Evolutionary conservation across 768 basidiomycete species (phyloP).

Genomic region (Lactarius tabidus): DNA sequence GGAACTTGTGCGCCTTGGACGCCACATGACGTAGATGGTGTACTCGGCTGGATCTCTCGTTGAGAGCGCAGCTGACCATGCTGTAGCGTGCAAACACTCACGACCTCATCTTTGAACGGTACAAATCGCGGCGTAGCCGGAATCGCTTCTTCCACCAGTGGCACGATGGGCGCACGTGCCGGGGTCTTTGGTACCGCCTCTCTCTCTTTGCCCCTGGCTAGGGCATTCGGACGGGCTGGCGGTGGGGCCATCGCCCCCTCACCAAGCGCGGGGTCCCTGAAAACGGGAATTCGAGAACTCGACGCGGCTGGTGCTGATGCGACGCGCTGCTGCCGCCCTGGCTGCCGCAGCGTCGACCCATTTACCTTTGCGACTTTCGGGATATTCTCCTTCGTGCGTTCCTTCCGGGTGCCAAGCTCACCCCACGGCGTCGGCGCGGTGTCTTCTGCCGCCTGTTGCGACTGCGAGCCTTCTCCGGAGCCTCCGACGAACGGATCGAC

Average conservation of each 20-base stretch:
- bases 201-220: constrained; percentile 28
- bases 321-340: constrained; percentile 52
- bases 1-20: constrained; percentile 36
- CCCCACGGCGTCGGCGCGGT: constrained; percentile 49
- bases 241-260: constrained; percentile 27
- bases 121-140: constrained; percentile 57
- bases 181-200: constrained; percentile 35
- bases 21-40: constrained; percentile 32
- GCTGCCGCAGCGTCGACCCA: constrained; percentile 62
- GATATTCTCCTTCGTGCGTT: constrained; percentile 74
- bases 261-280: constrained; percentile 55
- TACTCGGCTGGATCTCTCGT: constrained; percentile 29
- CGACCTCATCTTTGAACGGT: constrained; percentile 71
- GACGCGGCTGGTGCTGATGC: constrained; percentile 40
- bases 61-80: constrained; percentile 24
- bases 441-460: constrained; percentile 39
- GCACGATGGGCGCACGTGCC: constrained; percentile 28
- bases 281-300: constrained; percentile 57
- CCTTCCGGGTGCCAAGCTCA: constrained; percentile 73
- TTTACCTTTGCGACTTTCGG: constrained; percentile 64
- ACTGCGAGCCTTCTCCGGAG: constrained; percentile 45
- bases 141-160: constrained; percentile 31
- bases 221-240: constrained; percentile 37
- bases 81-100: constrained; percentile 28
- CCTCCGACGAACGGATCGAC: constrained; percentile 58